These are phyloP conservation scores for Rhodotorula diobovata DNA, from an alignment of 768 basidiomycete species.

Conservation along the genomic window DNA sequence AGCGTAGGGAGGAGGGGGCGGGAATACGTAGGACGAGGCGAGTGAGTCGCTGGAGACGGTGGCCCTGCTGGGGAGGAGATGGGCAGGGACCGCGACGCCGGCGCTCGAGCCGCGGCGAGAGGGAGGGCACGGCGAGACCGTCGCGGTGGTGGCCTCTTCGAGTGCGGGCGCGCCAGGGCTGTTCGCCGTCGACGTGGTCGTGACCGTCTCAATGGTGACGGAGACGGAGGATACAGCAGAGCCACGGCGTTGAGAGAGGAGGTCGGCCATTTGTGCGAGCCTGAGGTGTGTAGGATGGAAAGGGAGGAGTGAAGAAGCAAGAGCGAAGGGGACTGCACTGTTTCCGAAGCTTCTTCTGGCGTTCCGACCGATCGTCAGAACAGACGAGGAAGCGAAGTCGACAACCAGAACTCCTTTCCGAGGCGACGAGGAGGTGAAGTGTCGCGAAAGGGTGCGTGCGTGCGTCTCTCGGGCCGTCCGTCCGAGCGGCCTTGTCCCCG, in stretches of 20 bases:
- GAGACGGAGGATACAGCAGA: conserved; percentile 14
- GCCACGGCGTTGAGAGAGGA: conserved; percentile 7
- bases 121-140: background rate
- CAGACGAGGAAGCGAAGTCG: background rate
- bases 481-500: no score
- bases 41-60: background rate
- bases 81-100: background rate
- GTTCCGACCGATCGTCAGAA: no score
- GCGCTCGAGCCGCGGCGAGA: background rate
- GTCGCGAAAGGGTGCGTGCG: no score
- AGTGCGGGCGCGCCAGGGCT: background rate
- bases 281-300: background rate
- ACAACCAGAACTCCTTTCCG: background rate
- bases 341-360: no score
- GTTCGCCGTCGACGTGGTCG: background rate
- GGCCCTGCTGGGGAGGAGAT: background rate
- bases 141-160: background rate
- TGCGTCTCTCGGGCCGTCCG: no score
- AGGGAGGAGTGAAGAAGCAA: background rate
- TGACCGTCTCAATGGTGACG: conserved; percentile 5
- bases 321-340: background rate
- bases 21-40: background rate
- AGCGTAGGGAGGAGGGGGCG: conserved; percentile 2
- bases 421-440: background rate
- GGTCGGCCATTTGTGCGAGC: background rate